Base-by-base conservation (phyloP, 495 filamentous ascomycete genomes). In the Coniosporium apollinis region DNA sequence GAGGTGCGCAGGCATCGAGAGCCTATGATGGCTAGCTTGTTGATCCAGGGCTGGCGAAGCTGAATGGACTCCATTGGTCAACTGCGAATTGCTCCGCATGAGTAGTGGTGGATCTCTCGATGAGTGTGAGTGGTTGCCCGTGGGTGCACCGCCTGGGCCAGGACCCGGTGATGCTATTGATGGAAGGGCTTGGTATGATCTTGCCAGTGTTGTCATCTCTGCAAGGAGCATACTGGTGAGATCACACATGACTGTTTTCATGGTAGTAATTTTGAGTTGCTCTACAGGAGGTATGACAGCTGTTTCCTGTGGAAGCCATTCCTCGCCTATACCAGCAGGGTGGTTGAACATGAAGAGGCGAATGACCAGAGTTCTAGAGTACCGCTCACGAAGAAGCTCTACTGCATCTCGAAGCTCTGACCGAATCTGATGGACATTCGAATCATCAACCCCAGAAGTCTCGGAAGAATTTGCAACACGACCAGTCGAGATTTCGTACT, bases 191-290 rank as follows among this genome's bases (percentile, higher is more conserved):
- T 94, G 86, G 34, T 87, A 67, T 0, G 79, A 82, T 44, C 74
- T 86, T 39, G 85, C 87, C 41, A 92, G 73, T 3, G 73, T 76
- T 20, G 80, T 81, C 67, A 99, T 69, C 50, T 94, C 87, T 7
- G 78, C 81, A 16, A 99, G 64, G 25, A 99, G 57, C 13, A 79
- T 48, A 14, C 82, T 77, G 3, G 84, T 87, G 30, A 94, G 70
- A 56, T 94, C 85, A 50, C 89, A 93, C 66, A 96, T 76, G 42
- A 92, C 70, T 2, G 83, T 93, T 55, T 89, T 93, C 63, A 92
- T 86, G 3, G 82, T 93, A n/a, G 83, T 91, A 29, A 73, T 69
- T 51, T 74, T 80, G 22, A 73, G 81, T 14, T 71, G 63, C 37
- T 76, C 66, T 13, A 63, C 62, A 0, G 74, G 67, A n/a, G 84